A percentile compares a stretch with the other conserved stretches of the same genome.
Evolutionary conservation across 768 basidiomycete genomes (phyloP).

Genomic region (Candolleomyces eurysporus): DNA sequence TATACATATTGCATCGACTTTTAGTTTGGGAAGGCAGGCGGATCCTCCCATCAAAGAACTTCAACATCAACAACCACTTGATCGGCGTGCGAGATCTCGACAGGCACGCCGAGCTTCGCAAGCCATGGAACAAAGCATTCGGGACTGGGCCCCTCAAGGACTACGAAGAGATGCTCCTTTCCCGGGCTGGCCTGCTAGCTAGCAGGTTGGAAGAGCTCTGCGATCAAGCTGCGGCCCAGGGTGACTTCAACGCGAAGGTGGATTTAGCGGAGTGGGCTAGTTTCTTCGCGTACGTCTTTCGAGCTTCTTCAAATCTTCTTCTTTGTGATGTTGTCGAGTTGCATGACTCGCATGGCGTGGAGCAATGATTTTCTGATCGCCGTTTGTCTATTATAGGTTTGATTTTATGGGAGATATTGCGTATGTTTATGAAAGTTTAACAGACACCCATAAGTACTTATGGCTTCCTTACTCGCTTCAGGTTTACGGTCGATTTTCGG

Average conservation of each 20-base stretch:
- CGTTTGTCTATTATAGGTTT: slow-evolving; percentile 16
- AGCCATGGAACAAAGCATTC: slow-evolving; percentile 44
- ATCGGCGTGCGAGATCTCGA: slow-evolving; percentile 24
- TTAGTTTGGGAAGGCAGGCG: slow-evolving; percentile 43
- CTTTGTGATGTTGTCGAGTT: no score
- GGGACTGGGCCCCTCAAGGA: slow-evolving; percentile 35
- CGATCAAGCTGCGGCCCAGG: neutral
- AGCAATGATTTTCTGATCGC: neutral
- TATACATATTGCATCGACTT: no score
- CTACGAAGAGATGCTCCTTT: slow-evolving; percentile 32
- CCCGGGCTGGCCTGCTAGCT: slow-evolving; percentile 29
- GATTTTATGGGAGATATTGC: slow-evolving; percentile 42
- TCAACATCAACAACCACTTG: slow-evolving; percentile 13
- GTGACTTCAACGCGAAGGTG: no score
- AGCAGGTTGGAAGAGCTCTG: slow-evolving; percentile 20
- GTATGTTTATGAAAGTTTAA: slow-evolving; percentile 19
- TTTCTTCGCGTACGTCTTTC: slow-evolving; percentile 13
- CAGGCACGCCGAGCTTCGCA: slow-evolving; percentile 37
- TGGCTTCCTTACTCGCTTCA: slow-evolving; percentile 1
- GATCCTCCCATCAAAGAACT: slow-evolving; percentile 27
- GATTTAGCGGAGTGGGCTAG: slow-evolving; percentile 14
- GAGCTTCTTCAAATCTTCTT: no score
- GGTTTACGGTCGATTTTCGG: slow-evolving; percentile 27
- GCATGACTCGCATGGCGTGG: neutral
- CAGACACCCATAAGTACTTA: neutral